Evolutionary conservation across 179 eudicot species (phyloP).

Genomic region (Dionaea muscipula): DNA sequence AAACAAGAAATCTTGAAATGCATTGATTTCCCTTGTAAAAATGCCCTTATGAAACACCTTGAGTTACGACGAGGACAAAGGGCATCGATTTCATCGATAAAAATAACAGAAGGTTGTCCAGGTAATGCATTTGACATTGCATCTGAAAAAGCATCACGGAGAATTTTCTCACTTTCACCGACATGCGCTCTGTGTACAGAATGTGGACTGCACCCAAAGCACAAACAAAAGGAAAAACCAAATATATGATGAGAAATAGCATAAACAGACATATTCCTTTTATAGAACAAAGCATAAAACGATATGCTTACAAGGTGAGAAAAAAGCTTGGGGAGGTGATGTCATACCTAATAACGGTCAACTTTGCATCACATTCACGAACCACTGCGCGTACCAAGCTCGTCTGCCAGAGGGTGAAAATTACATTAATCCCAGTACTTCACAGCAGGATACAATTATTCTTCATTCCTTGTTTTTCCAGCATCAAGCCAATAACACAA

Average conservation of each 20-base stretch:
- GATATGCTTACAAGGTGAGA: background rate
- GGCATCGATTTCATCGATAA: constrained; percentile 89
- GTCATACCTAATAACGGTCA: constrained; percentile 57
- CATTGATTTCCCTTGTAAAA: background rate
- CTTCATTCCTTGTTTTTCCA: too few species aligned
- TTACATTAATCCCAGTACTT: constrained; percentile 4
- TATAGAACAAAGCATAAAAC: background rate
- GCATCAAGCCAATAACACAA: too few species aligned
- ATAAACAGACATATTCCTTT: constrained; percentile 1
- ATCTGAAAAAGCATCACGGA: constrained; percentile 77
- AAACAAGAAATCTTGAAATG: background rate
- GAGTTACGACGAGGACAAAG: constrained; percentile 81
- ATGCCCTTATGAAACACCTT: constrained; percentile 31
- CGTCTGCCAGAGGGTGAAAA: constrained; percentile 35
- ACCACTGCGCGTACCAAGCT: constrained; percentile 96
- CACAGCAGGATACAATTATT: background rate
- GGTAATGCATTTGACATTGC: constrained; percentile 56
- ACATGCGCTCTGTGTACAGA: constrained; percentile 73
- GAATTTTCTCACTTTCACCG: constrained; percentile 83
- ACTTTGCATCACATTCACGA: constrained; percentile 76
- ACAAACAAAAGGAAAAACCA: constrained; percentile 5
- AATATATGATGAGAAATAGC: background rate
- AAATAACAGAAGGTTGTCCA: constrained; percentile 77
- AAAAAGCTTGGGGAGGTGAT: constrained; percentile 1
- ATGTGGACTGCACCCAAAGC: constrained; percentile 63